phyloP scores from a whole-genome alignment of 805 yeast species.

The Metschnikowia gelsemii region DNA sequence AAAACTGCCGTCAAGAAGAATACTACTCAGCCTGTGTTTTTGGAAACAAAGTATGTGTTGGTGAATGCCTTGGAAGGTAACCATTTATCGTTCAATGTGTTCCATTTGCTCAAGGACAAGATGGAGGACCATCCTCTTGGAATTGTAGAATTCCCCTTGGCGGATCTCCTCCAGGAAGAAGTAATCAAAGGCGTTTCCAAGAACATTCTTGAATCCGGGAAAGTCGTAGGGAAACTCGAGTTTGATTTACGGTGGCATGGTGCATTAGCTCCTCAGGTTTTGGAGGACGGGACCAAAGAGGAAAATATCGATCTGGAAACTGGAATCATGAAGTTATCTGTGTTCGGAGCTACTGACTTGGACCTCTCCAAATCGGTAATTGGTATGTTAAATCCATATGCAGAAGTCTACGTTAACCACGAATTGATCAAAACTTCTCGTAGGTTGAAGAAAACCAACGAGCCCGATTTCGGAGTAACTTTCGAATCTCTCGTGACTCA shows the following conservation, averaged over 20 bases:
- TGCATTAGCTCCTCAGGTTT: constrained; percentile 41
- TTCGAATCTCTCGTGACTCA: constrained; percentile 62
- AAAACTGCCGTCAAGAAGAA: constrained; percentile 58
- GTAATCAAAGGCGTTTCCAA: constrained; percentile 42
- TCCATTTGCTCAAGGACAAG: constrained; percentile 51
- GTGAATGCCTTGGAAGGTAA: constrained; percentile 57
- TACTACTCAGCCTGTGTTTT: constrained; percentile 59
- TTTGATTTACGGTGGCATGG: constrained; percentile 58
- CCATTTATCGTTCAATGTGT: constrained; percentile 51
- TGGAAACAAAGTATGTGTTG: constrained; percentile 62
- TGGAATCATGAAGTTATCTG: constrained; percentile 65
- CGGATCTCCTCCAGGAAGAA: constrained; percentile 58
- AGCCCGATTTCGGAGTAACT: constrained; percentile 68
- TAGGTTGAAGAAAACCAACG: constrained; percentile 63
- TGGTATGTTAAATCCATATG: constrained; percentile 62
- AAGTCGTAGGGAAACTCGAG: constrained; percentile 55
- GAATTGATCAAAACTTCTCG: constrained; percentile 57
- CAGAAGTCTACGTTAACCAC: constrained; percentile 60
- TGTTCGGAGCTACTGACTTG: constrained; percentile 60
- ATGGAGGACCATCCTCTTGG: constrained; percentile 53
- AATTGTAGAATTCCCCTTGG: constrained; percentile 52
- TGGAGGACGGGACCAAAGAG: constrained; percentile 51
- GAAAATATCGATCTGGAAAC: constrained; percentile 60
- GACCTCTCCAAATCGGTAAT: constrained; percentile 51
- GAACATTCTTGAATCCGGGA: constrained; percentile 49